Evolutionary conservation across 1,284 basidiomycete species (phyloP), one percentile per base, ranked within the genome.

Genomic region (Ceratobasidium sp.): DNA sequence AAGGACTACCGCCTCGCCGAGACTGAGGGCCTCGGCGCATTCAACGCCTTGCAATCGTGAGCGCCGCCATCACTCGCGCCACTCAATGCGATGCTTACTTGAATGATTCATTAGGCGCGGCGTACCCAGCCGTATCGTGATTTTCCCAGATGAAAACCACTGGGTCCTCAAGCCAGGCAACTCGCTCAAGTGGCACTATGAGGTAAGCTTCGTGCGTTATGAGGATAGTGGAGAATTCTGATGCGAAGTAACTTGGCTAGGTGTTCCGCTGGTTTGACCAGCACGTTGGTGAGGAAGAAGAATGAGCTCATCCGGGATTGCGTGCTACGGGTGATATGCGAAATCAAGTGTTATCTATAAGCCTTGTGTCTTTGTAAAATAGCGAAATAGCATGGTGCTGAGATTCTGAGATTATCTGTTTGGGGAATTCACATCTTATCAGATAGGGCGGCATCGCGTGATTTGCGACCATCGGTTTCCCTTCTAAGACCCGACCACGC

Each of bases 61-160:
- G 92, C 87, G 61, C n/a, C n/a, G n/a, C 44, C 20, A 66, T 74
- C 48, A 68, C 17, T 83, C 77, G 95, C 82, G 91, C 93, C 40
- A 83, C 93, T 78, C 92, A 93, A 82, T 90, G 93, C 93, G 94
- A 82, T 80, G 92, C 87, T 61, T 17, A 50, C 17, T 15, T 15
- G 17, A 73, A 42, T 46, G 40, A 20, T 65, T 81, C 23, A 80
- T 68, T 78, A 95, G 95, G 81, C 89, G 88, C 69, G 91, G 90
- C 15, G 86, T 98, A 42, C 93, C 94, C 5, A 93, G 91, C 80
- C 90, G 96, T 68, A 88, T 98, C 67, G 89, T 98, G 12, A 91
- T 96, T 81, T 98, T 98, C 89, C 94, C 94, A 0, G 92, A 95
- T 82, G 96, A 98, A 87, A 97, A 97, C 82, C 96, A 97, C 84